These are phyloP conservation scores for Xylaria sp. DNA, from an alignment of 2,329 filamentous ascomycete species.

Conservation along the genomic window DNA sequence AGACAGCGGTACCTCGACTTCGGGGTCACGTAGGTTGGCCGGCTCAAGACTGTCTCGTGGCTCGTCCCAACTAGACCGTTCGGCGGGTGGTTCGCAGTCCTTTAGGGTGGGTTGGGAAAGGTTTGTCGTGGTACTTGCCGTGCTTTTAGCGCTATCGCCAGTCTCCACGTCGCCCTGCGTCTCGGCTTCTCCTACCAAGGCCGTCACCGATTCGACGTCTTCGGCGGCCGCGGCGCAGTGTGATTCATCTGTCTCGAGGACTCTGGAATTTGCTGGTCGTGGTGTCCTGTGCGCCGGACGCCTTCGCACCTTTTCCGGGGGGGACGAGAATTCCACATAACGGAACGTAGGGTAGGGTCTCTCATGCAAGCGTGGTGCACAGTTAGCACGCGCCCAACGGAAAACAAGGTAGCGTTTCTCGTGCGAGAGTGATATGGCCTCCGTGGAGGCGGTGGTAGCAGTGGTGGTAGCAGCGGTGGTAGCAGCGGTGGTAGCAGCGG, in stretches of 20 bases:
- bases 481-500: conserved; percentile 17
- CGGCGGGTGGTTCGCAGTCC: not conserved
- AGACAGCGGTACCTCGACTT: conserved; percentile 27
- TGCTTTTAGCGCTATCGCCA: not conserved
- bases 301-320: not conserved
- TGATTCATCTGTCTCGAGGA: not conserved
- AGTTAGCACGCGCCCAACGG: not conserved
- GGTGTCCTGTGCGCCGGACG: not conserved
- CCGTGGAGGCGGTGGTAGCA: conserved; percentile 9
- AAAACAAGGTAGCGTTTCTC: conserved; percentile 29
- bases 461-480: not conserved
- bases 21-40: not conserved
- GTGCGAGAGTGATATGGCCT: conserved; percentile 3
- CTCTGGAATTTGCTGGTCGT: not conserved
- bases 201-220: not conserved
- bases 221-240: not conserved
- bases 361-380: conserved; percentile 13
- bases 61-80: not conserved
- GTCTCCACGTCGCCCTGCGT: not conserved
- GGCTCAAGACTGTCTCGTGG: not conserved
- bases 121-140: not conserved
- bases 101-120: not conserved
- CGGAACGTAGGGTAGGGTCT: conserved; percentile 30
- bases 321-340: no score
- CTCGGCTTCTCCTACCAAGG: not conserved